Evolutionary conservation across 2,329 filamentous ascomycete genomes (phyloP).

Genomic region (Scolecobasidium constrictum): DNA sequence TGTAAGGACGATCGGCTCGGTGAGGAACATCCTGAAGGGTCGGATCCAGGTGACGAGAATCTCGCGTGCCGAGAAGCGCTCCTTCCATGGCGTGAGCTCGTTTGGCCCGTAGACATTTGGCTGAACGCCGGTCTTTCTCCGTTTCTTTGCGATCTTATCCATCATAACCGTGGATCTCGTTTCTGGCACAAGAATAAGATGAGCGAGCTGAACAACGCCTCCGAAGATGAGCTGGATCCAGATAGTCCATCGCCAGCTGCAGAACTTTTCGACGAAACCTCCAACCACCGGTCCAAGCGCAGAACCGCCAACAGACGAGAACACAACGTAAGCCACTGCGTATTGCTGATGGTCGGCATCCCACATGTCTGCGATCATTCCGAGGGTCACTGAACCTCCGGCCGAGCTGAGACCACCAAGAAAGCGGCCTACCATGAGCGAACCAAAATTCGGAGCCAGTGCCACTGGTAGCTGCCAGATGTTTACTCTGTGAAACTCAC

Average conservation of each 20-base stretch:
- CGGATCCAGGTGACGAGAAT: constrained; percentile 43
- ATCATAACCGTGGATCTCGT: constrained; percentile 68
- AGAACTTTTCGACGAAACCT: constrained; percentile 58
- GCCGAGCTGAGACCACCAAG: constrained; percentile 61
- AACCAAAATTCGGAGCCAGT: constrained; percentile 54
- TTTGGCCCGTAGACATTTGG: constrained; percentile 62
- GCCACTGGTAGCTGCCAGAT: constrained; percentile 55
- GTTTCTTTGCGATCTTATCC: constrained; percentile 67
- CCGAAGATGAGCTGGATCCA: constrained; percentile 84
- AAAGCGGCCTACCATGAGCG: constrained; percentile 57
- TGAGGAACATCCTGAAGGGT: constrained; percentile 65
- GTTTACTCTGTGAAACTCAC: too few species aligned
- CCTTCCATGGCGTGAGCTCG: constrained; percentile 41
- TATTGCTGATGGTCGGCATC: constrained; percentile 44
- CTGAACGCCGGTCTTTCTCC: constrained; percentile 49
- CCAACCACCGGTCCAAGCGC: constrained; percentile 61
- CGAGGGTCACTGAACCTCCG: constrained; percentile 53
- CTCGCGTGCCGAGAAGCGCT: constrained; percentile 29
- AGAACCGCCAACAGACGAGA: constrained; percentile 69
- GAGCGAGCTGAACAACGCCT: constrained; percentile 54
- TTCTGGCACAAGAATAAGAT: constrained; percentile 63
- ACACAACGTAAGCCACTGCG: constrained; percentile 52
- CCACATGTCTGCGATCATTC: constrained; percentile 55
- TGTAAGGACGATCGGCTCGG: constrained; percentile 62
- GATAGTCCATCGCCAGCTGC: constrained; percentile 56